Percentiles rank a stretch among this genome's conserved stretches.
These are phyloP conservation scores for Rhodotorula sp. DNA, from an alignment of 1,284 basidiomycete species.

Conservation along the genomic window DNA sequence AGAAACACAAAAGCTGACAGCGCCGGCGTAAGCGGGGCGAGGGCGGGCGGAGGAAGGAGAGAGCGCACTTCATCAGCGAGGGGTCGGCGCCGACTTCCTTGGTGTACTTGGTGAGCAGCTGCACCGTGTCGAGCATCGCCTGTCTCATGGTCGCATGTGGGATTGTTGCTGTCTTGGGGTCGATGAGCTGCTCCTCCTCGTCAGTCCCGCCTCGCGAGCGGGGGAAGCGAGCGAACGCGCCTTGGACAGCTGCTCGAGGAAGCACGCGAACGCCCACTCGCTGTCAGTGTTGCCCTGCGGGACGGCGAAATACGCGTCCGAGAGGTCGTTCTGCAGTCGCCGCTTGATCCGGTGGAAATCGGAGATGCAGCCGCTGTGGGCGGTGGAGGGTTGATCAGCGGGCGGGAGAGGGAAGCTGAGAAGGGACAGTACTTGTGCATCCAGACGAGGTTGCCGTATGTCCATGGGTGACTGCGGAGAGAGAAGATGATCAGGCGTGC, in stretches of 20 bases:
- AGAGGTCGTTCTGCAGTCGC: slow-evolving; percentile 66
- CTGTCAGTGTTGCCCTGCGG: slow-evolving; percentile 88
- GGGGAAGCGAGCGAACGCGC: slow-evolving; percentile 52
- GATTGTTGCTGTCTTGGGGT: slow-evolving; percentile 71
- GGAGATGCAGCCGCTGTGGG: slow-evolving; percentile 60
- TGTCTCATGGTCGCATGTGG: slow-evolving; percentile 65
- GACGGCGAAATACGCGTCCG: slow-evolving; percentile 79
- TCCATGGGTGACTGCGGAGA: slow-evolving; percentile 27
- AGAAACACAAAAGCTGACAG: slow-evolving; percentile 91
- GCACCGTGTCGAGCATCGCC: slow-evolving; percentile 85
- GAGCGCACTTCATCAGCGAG: slow-evolving; percentile 52
- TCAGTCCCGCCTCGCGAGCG: background rate
- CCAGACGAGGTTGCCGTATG: slow-evolving; percentile 61
- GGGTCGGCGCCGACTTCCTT: slow-evolving; percentile 65
- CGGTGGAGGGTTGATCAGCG: too few relatives aligned
- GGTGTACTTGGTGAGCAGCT: slow-evolving; percentile 72
- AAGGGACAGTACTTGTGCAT: slow-evolving; percentile 79
- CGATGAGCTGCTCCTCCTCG: slow-evolving; percentile 63
- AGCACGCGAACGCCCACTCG: slow-evolving; percentile 92
- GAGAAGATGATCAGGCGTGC: background rate
- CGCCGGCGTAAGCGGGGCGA: background rate
- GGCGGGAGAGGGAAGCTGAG: background rate
- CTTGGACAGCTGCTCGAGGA: slow-evolving; percentile 67
- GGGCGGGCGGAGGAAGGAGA: background rate
- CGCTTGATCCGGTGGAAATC: slow-evolving; percentile 80